These are phyloP conservation scores for Lactarius sp. DNA, from an alignment of 768 basidiomycete species.

Conservation along the genomic window DNA sequence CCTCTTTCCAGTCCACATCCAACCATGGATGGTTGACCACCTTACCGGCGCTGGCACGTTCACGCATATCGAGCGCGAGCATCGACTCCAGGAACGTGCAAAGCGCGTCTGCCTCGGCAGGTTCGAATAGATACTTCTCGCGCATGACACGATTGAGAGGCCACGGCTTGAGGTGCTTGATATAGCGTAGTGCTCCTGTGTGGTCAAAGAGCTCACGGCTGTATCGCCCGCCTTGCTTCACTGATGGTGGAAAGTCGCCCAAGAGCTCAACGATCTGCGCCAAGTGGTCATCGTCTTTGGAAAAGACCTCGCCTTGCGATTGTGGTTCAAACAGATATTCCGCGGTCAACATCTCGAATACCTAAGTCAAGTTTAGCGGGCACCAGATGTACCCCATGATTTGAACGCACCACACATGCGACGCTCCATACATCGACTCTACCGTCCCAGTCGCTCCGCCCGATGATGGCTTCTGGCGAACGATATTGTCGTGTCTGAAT, in stretches of 20 bases:
- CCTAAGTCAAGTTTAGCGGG: conserved; percentile 34
- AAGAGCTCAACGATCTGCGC: conserved; percentile 91
- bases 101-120: conserved; percentile 50
- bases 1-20: conserved; percentile 32
- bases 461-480: conserved; percentile 89
- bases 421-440: conserved; percentile 90
- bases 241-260: conserved; percentile 66
- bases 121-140: conserved; percentile 79
- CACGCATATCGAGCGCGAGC: conserved; percentile 64
- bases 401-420: conserved; percentile 68
- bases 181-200: conserved; percentile 65
- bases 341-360: conserved; percentile 86
- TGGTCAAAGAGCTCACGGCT: conserved; percentile 78
- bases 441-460: conserved; percentile 79
- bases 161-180: conserved; percentile 72
- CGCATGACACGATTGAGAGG: conserved; percentile 78
- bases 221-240: conserved; percentile 82
- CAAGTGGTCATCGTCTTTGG: conserved; percentile 94
- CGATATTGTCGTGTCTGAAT: conserved; percentile 97
- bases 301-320: conserved; percentile 72
- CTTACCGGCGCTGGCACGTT: conserved; percentile 66
- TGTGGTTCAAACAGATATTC: conserved; percentile 93
- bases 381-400: neutral
- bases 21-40: conserved; percentile 78
- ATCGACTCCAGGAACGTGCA: conserved; percentile 71